Evolutionary conservation across 495 filamentous ascomycete genomes (phyloP).

Genomic region (Neurospora discreta): DNA sequence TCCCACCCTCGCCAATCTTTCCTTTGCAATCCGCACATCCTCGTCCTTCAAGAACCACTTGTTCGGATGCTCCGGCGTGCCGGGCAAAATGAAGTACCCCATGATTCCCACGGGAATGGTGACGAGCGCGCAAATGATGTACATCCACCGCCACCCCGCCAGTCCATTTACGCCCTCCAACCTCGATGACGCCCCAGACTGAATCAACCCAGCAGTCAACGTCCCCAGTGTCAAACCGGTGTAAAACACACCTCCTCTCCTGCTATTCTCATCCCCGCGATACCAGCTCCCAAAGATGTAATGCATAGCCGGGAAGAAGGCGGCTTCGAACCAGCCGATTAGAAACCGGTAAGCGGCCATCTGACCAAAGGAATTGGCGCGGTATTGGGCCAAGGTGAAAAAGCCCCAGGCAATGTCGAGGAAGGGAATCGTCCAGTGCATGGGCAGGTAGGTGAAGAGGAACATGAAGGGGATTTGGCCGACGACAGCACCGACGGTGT

Average conservation of each 20-base stretch:
- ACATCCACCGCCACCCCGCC: constrained; percentile 43
- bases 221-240: constrained; percentile 38
- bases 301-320: constrained; percentile 16
- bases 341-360: constrained; percentile 19
- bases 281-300: constrained; percentile 21
- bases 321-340: constrained; percentile 18
- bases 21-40: constrained; percentile 26
- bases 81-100: constrained; percentile 32
- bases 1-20: constrained; percentile 25
- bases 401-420: constrained; percentile 35
- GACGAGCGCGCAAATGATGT: constrained; percentile 39
- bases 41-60: constrained; percentile 25
- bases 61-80: constrained; percentile 35
- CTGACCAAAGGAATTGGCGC: constrained; percentile 17
- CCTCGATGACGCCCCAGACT: constrained; percentile 25
- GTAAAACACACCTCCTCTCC: constrained; percentile 39
- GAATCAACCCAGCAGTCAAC: constrained; percentile 39
- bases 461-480: constrained; percentile 41
- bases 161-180: constrained; percentile 38
- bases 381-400: constrained; percentile 37
- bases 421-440: constrained; percentile 34
- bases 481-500: constrained; percentile 39
- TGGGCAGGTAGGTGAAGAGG: constrained; percentile 38
- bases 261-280: constrained; percentile 22
- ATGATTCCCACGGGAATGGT: constrained; percentile 38